Evolutionary conservation across 2,329 filamentous ascomycete species (phyloP).

Genomic region (Sordariomycetes sp.): DNA sequence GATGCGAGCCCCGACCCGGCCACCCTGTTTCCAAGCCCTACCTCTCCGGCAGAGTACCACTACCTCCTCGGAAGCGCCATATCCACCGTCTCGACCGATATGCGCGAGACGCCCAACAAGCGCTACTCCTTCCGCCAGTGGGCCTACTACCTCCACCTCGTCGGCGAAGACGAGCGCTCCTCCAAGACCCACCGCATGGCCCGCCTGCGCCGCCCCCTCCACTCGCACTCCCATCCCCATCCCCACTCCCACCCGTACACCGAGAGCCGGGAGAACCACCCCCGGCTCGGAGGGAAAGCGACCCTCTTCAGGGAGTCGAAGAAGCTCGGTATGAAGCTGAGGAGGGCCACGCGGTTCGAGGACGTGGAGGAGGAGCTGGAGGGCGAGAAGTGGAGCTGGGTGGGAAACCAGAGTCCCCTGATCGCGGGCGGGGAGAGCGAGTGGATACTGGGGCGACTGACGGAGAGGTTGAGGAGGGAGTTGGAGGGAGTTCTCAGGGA

Average conservation of each 20-base stretch:
- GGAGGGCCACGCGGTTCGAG: background rate
- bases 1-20: background rate
- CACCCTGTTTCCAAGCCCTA: conserved; percentile 18
- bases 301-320: background rate
- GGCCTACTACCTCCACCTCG: conserved; percentile 72
- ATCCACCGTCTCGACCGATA: conserved; percentile 45
- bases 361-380: conserved; percentile 2
- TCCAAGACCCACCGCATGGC: conserved; percentile 31
- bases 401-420: conserved; percentile 57
- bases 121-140: conserved; percentile 76
- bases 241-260: background rate
- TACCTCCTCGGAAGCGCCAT: conserved; percentile 66
- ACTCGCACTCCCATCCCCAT: background rate
- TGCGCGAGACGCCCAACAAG: conserved; percentile 45
- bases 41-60: conserved; percentile 19
- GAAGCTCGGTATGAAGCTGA: conserved; percentile 1
- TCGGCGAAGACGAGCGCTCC: conserved; percentile 53
- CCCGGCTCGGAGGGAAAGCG: background rate
- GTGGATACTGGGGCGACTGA: conserved; percentile 61
- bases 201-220: background rate
- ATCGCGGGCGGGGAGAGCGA: conserved; percentile 61
- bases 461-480: conserved; percentile 43
- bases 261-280: background rate
- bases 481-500: conserved; percentile 23
- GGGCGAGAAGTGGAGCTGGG: conserved; percentile 34